Conservation (phyloP, 2,329 filamentous ascomycete genomes). For the Ophiobolus disseminans region DNA sequence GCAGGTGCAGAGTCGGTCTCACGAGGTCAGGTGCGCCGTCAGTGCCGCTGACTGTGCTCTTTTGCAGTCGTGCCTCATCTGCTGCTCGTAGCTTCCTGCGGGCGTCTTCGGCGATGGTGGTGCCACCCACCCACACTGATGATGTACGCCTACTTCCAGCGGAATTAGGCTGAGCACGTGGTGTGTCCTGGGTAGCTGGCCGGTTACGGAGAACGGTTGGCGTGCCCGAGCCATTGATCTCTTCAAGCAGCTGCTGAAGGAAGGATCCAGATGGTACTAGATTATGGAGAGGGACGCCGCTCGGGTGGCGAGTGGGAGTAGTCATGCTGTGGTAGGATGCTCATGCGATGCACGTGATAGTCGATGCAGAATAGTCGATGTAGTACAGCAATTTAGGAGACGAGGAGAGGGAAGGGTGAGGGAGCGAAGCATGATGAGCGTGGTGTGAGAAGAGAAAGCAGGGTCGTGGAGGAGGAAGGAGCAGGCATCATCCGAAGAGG, state of each 20-base stretch:
- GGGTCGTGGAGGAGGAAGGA: neutral
- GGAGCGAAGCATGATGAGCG: neutral
- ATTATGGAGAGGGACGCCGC: slow-evolving; percentile 5
- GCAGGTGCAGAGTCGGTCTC: slow-evolving; percentile 1
- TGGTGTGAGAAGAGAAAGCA: neutral
- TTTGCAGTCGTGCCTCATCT: slow-evolving; percentile 31
- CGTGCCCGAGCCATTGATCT: slow-evolving; percentile 24
- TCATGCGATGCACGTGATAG: slow-evolving; percentile 21
- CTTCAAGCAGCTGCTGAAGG: slow-evolving; percentile 36
- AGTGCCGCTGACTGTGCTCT: neutral
- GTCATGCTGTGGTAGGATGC: slow-evolving; percentile 32
- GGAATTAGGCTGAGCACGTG: neutral
- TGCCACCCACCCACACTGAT: slow-evolving; percentile 30
- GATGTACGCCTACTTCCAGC: slow-evolving; percentile 1
- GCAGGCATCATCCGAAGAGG: neutral
- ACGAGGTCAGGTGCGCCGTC: slow-evolving; percentile 1
- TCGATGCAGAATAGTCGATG: slow-evolving; percentile 29
- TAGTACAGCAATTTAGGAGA: slow-evolving; percentile 15
- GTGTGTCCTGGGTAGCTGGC: neutral
- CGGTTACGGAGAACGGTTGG: neutral
- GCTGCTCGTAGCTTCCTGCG: slow-evolving; percentile 30
- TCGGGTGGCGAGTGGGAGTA: slow-evolving; percentile 26
- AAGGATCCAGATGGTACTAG: slow-evolving; percentile 24
- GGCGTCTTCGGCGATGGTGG: slow-evolving; percentile 28
- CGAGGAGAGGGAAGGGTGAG: slow-evolving; percentile 12